A percentile compares a stretch with the other conserved stretches of the same genome.
Evolutionary conservation across 2,329 filamentous ascomycete genomes (phyloP).

Genomic region (Coniochaeta sp.): DNA sequence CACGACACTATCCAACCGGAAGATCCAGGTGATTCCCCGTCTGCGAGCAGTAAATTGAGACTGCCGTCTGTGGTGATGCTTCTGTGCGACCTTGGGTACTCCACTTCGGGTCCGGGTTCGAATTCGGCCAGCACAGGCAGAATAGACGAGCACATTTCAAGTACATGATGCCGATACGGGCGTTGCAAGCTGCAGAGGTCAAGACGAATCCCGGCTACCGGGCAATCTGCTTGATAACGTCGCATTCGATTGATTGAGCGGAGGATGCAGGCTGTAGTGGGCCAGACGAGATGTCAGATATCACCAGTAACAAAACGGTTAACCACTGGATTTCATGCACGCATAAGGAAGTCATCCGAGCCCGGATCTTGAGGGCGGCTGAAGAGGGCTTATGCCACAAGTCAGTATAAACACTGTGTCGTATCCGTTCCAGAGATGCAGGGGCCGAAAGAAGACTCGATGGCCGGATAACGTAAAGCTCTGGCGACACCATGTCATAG

Average conservation of each 20-base stretch:
- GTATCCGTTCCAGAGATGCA: no score
- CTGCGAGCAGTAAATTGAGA: not conserved
- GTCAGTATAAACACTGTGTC: not conserved
- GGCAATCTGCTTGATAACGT: not conserved
- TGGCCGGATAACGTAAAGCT: not conserved
- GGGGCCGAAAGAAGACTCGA: not conserved
- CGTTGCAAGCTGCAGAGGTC: not conserved
- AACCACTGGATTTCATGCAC: not conserved
- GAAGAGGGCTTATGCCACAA: not conserved
- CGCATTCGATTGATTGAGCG: not conserved
- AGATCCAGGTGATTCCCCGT: not conserved
- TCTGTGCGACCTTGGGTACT: not conserved
- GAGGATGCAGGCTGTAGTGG: not conserved
- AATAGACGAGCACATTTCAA: not conserved
- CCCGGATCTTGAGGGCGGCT: not conserved
- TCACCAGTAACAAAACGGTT: not conserved
- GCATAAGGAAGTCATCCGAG: not conserved
- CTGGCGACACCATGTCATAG: not conserved
- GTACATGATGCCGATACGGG: not conserved
- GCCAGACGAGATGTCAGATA: not conserved
- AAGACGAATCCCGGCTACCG: not conserved
- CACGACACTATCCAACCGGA: not conserved
- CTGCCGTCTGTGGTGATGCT: not conserved
- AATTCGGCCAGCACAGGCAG: not conserved
- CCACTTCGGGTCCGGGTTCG: not conserved